These are phyloP conservation scores for Amanita subjunquillea DNA, from an alignment of 768 basidiomycete genomes.

Conservation along the genomic window DNA sequence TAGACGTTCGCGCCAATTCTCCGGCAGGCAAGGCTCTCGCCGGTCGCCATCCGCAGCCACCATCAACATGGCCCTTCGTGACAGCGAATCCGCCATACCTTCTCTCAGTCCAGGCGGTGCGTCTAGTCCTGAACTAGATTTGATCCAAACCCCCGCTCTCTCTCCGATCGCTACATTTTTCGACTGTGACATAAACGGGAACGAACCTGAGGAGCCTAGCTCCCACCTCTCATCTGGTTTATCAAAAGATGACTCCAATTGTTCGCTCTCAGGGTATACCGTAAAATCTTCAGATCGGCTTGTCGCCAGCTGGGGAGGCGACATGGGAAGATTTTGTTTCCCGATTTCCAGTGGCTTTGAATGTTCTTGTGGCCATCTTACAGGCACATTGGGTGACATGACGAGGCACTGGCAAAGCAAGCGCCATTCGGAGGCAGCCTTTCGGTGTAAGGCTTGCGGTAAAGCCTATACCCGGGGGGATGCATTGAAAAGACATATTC, in stretches of 20 bases:
- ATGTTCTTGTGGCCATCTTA: neutral
- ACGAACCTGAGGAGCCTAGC: neutral
- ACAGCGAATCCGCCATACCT: neutral
- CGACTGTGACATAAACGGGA: neutral
- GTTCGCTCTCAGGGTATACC: neutral
- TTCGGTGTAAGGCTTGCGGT: neutral
- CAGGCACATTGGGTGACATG: conserved; percentile 1
- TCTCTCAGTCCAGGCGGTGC: neutral
- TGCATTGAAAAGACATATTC: conserved; percentile 2
- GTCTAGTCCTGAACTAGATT: neutral
- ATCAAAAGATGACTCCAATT: neutral
- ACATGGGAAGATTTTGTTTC: neutral
- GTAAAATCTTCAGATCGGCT: neutral
- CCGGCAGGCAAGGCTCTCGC: neutral
- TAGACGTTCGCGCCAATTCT: neutral
- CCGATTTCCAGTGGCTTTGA: neutral
- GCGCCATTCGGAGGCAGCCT: neutral
- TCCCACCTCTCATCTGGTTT: neutral
- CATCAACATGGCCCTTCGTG: neutral
- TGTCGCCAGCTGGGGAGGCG: conserved; percentile 1
- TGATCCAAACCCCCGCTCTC: neutral
- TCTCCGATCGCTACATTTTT: neutral
- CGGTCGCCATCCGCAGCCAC: neutral
- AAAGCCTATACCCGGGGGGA: neutral
- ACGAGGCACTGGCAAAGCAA: conserved; percentile 4